Conservation (phyloP, 148 eudicot genomes). For the Fagopyrum tataricum region DNA sequence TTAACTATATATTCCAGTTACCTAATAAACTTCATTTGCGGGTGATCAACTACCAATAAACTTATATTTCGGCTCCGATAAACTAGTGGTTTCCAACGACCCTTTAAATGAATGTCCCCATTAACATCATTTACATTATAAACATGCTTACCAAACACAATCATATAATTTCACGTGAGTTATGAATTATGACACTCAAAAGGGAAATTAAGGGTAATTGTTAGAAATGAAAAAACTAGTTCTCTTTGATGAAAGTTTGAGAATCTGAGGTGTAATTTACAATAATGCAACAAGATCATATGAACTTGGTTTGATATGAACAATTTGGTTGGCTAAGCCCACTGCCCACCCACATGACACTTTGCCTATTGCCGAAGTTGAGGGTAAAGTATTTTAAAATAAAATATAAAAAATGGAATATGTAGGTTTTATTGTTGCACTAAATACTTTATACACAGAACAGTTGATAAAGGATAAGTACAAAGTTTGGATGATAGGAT, state of each 20-base stretch:
- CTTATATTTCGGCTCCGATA: too few relatives aligned
- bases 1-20: too few relatives aligned
- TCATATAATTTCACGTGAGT: not conserved
- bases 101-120: too few relatives aligned
- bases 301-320: not conserved
- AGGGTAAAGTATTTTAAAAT: not conserved
- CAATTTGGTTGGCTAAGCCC: not conserved
- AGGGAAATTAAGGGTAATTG: not conserved
- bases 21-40: too few relatives aligned
- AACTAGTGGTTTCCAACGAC: too few relatives aligned
- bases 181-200: not conserved
- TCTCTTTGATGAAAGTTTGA: not conserved
- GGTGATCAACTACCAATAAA: too few relatives aligned
- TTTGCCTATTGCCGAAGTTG: not conserved
- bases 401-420: not conserved
- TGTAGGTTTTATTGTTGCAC: not conserved
- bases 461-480: not conserved
- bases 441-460: not conserved
- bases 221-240: not conserved
- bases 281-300: not conserved
- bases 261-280: not conserved
- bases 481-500: not conserved
- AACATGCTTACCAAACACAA: not conserved
- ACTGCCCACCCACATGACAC: constrained; percentile 2
- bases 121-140: not conserved